Percentiles rank a stretch among this genome's conserved stretches.
These are phyloP conservation scores for Tetrastigma voinierianum DNA, from an alignment of 164 flowering plant species.

Conservation along the genomic window DNA sequence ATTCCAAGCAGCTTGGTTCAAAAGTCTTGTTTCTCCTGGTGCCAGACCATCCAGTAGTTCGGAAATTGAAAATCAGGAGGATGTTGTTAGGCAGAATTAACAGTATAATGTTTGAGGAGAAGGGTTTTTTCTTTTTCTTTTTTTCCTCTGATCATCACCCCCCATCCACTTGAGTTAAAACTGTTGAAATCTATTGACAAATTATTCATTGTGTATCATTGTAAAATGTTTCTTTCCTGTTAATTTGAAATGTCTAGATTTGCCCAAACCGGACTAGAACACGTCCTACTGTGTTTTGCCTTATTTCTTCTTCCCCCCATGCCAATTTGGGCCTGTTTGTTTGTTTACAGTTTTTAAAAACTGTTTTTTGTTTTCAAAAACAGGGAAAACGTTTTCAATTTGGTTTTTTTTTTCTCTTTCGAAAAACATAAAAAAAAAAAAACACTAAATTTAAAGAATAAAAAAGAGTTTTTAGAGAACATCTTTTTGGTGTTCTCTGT, in stretches of 20 bases:
- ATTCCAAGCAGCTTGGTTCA: slow-evolving; percentile 78
- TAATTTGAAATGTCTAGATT: slow-evolving; percentile 3
- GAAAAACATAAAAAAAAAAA: no score
- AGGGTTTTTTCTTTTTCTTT: no score
- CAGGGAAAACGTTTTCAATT: no score
- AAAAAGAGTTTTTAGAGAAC: no score
- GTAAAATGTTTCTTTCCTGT: slow-evolving; percentile 12
- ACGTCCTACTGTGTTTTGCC: no score
- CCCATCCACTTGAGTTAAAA: slow-evolving; percentile 4
- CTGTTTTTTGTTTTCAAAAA: no score
- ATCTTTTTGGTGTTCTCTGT: no score
- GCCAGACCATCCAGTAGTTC: slow-evolving; percentile 62
- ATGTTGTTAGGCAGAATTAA: slow-evolving; percentile 20
- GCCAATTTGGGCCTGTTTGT: no score
- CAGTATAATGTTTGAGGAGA: slow-evolving; percentile 7
- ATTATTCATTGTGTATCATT: slow-evolving; percentile 19
- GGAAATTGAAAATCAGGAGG: slow-evolving; percentile 41
- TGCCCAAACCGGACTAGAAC: neutral
- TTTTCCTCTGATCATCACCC: neutral
- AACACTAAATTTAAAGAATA: no score
- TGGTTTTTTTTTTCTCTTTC: no score
- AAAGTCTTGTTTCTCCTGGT: slow-evolving; percentile 52
- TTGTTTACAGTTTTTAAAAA: no score
- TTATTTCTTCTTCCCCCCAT: no score
- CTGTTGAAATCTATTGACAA: neutral